These are phyloP conservation scores for Phyllosticta citriasiana DNA, from an alignment of 2,329 filamentous ascomycete genomes.

Conservation along the genomic window DNA sequence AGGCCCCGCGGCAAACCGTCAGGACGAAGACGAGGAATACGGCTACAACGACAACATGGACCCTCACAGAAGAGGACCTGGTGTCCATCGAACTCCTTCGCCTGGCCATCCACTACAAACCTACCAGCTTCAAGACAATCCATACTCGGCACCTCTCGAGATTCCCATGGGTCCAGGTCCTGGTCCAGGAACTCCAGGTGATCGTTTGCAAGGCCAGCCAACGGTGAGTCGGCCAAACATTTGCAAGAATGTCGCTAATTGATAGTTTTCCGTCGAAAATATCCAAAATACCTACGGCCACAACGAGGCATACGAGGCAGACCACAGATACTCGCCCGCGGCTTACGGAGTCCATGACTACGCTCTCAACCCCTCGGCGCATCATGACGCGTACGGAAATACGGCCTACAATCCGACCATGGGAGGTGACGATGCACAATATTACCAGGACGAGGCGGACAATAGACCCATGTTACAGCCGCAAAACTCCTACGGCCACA, in stretches of 20 bases:
- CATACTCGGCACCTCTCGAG: conserved; percentile 54
- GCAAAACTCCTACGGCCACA: conserved; percentile 51
- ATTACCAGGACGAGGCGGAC: conserved; percentile 61
- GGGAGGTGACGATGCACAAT: conserved; percentile 44
- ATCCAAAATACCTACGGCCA: conserved; percentile 54
- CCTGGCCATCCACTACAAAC: conserved; percentile 64
- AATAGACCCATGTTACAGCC: conserved; percentile 65
- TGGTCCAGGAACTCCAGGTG: conserved; percentile 50
- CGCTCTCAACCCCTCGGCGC: conserved; percentile 66
- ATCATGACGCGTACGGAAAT: conserved; percentile 81
- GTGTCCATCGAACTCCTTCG: conserved; percentile 57
- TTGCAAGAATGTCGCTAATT: conserved; percentile 8
- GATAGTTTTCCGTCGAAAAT: conserved; percentile 60
- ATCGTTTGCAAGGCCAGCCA: conserved; percentile 72
- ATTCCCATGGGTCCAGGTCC: conserved; percentile 56
- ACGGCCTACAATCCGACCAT: conserved; percentile 67
- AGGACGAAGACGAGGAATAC: conserved; percentile 6
- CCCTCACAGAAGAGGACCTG: conserved; percentile 34
- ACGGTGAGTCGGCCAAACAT: conserved; percentile 50
- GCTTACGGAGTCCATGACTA: conserved; percentile 31
- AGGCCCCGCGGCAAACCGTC: not conserved
- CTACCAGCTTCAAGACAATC: conserved; percentile 75
- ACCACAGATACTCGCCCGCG: conserved; percentile 36
- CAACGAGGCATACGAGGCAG: conserved; percentile 49
- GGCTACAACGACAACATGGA: conserved; percentile 34